These are phyloP conservation scores for Nicotiana sylvestris DNA, from an alignment of 257 asterid species.

Conservation along the genomic window DNA sequence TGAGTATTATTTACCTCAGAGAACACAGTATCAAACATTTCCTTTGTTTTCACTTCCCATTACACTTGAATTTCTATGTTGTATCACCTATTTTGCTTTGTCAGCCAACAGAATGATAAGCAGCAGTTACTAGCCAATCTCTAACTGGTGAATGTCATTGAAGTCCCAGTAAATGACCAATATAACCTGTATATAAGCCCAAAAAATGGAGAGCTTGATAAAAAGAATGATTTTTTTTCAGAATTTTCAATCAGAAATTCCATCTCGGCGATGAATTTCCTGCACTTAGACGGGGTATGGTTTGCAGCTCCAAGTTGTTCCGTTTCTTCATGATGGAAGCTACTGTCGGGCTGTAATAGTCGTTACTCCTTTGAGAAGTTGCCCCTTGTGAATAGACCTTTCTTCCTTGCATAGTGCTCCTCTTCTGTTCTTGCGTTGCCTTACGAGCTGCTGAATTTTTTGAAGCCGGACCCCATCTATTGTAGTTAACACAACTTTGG, in stretches of 20 bases:
- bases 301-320: conserved; percentile 52
- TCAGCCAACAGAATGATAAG: neutral
- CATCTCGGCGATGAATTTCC: conserved; percentile 88
- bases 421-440: conserved; percentile 58
- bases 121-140: neutral
- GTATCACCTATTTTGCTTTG: neutral
- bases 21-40: neutral
- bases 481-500: conserved; percentile 83
- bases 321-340: conserved; percentile 91
- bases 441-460: conserved; percentile 53
- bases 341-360: conserved; percentile 85
- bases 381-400: conserved; percentile 83
- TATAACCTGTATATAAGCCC: neutral
- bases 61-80: neutral
- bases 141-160: neutral
- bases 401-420: conserved; percentile 59
- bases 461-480: conserved; percentile 71
- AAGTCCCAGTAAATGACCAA: neutral
- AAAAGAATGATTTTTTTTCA: neutral
- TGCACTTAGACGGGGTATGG: conserved; percentile 45
- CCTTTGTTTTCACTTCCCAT: neutral
- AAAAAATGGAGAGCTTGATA: neutral
- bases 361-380: conserved; percentile 78
- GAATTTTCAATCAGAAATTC: conserved; percentile 39
- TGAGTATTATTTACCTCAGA: neutral